Base-by-base conservation (phyloP, 805 yeast species). In the Brettanomyces sp. region DNA sequence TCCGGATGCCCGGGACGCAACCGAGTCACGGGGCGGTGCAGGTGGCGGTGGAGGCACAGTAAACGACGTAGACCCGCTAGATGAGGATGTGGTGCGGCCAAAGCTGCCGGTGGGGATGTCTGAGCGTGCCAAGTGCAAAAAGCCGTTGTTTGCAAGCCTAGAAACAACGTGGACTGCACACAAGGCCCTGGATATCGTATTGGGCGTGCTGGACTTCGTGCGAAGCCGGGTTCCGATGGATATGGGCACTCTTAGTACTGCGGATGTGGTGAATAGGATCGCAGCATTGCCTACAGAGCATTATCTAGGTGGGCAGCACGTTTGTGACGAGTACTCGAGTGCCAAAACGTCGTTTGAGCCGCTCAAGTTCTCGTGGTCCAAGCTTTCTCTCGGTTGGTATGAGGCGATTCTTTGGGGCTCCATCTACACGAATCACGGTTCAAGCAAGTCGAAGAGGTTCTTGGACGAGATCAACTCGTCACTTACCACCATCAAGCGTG, bases 311-410 rank as follows among this genome's bases (percentile, higher is more conserved):
- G 13, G 42, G 4, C 33, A 53, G 36, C 45, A 47, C 7, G 45
- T 54, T 11, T 56, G 58, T 3, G 56, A 54, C 45, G 79, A 77
- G 49, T 76, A 67, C 49, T 55, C 70, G 32, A 72, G 76, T 0
- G 14, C 44, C 3, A 63, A 60, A 14, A 62, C 72, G 0, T 65
- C 67, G 3, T 69, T 77, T 50, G 70, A 67, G 43, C 67, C 73
- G 3, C 64, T 82, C 50, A 67, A 59, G 48, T 82, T 85, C 52
- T 59, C 65, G 4, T 86, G 95, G 95, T 73, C 76, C 36, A 66
- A 65, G 45, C 56, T 70, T 23, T 79, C 86, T 0, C 64, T 85
- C 23, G 90, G 89, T 0, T 86, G 95, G 95, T 85, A 85, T 60
- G 70, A 74, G 36, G 73, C 84, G 4, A 65, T 83, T 8, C 55